Evolutionary conservation across 2,329 filamentous ascomycete species (phyloP), one percentile per base, ranked within the genome.

Genomic region (Periconia macrospinosa): DNA sequence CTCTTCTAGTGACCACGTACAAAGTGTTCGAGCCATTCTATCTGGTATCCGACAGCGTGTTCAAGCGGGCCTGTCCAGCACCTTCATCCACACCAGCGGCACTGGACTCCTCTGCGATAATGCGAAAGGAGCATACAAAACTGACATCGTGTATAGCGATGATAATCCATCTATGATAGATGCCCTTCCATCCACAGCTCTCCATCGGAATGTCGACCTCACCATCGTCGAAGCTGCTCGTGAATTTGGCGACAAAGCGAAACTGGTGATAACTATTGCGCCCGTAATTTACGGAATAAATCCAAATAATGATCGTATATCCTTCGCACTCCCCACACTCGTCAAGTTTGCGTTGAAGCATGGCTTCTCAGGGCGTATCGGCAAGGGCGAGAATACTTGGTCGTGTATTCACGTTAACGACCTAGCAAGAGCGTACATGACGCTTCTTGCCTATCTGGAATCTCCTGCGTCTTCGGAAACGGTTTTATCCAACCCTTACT

Each of bases 1-100:
- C 3, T 78, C 79, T 8, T 79, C 77, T 2, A 76, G 78, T 6
- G 79, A 82, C 61, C 71, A 81, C 52, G 59, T 78, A 18, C 74
- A 76, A 8, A 77, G 74, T 18, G 78, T 71, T 1, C 60, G 77
- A 58, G 77, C 78, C 11, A 70, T 82, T 11, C 63, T 81, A 3
- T 71, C 75, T 7, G 79, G 77, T 9, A 61, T 82, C 44, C 57
- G 70, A 46, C 60, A 73, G 49, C 73, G 77, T 11, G 71, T 76
- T 2, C 55, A 18, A 23, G 20, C 19, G 30, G 69, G 69, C 13
- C 68, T 74, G 20, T 53, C 54, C 17, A 78, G 75, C 15, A 78
- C 77, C 53, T 81, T 74, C 66, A 78, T 81, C 52, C 79, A 81
- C 59, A 81, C 78, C 2, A 76, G 74, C 7, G 79, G 78, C 6